phyloP scores from a whole-genome alignment of 2,329 filamentous ascomycete genomes.

The Phialophora macrospora region DNA sequence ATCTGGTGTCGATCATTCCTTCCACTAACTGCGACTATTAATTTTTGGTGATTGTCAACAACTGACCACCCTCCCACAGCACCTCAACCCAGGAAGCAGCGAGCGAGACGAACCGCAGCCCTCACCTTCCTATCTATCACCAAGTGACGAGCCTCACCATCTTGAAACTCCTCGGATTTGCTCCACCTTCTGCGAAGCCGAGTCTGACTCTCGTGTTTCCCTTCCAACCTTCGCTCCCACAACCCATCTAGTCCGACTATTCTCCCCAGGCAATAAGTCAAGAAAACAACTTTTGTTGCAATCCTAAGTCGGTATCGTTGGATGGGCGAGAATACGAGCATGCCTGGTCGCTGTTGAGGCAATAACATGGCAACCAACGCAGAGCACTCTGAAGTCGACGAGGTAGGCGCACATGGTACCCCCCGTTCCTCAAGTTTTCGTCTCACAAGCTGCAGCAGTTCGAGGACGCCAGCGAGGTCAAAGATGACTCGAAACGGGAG shows the following conservation, averaged over 20 bases:
- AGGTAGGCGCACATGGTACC: slow-evolving; percentile 40
- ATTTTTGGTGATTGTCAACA: neutral
- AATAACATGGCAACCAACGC: slow-evolving; percentile 42
- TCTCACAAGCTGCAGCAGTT: slow-evolving; percentile 69
- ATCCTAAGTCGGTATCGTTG: neutral
- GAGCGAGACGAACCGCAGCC: neutral
- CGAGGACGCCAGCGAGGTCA: slow-evolving; percentile 72
- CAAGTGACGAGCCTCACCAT: neutral
- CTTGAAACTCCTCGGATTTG: neutral
- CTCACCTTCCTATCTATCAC: neutral
- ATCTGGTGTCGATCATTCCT: slow-evolving; percentile 14
- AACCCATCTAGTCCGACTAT: neutral
- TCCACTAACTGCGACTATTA: neutral
- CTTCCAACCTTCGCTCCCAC: neutral
- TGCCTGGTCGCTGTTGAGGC: slow-evolving; percentile 11
- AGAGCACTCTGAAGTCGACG: slow-evolving; percentile 51
- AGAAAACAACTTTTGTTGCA: neutral
- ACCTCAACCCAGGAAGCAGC: neutral
- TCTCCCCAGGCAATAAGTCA: neutral
- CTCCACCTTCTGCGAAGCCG: neutral
- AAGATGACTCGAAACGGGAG: slow-evolving; percentile 23
- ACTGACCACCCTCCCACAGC: neutral
- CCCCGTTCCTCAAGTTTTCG: slow-evolving; percentile 11
- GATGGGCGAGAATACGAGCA: slow-evolving; percentile 11
- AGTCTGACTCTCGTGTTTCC: neutral